These are phyloP conservation scores for Apophysomyces variabilis DNA, from an alignment of 371 early-diverging fungal genomes.

Conservation along the genomic window DNA sequence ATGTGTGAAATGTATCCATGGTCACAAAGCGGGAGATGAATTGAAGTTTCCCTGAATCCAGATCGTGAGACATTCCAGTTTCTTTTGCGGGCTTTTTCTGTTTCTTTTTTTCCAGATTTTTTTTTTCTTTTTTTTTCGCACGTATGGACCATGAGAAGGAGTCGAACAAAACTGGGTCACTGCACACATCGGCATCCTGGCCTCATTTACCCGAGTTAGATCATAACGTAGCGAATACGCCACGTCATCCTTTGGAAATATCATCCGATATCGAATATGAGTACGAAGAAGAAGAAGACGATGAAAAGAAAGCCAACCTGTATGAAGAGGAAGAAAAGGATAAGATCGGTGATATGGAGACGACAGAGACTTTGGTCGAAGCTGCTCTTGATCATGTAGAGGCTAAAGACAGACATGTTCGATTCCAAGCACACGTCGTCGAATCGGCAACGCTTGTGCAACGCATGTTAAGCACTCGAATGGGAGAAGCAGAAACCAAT, in stretches of 20 bases:
- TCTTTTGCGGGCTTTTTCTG: not conserved
- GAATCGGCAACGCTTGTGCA: slow-evolving; percentile 45
- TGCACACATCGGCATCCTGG: not conserved
- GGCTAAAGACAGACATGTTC: slow-evolving; percentile 42
- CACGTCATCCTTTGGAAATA: not conserved
- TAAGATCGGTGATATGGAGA: slow-evolving; percentile 4
- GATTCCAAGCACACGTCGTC: slow-evolving; percentile 42
- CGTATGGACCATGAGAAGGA: slow-evolving; percentile 7
- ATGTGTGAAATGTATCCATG: too few species aligned
- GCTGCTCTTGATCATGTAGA: slow-evolving; percentile 42
- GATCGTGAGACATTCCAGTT: slow-evolving; percentile 9
- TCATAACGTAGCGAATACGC: not conserved
- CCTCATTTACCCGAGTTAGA: not conserved
- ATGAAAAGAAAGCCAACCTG: not conserved
- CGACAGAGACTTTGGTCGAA: slow-evolving; percentile 33
- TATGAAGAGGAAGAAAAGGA: slow-evolving; percentile 6
- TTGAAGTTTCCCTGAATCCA: too few species aligned
- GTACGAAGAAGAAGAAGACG: slow-evolving; percentile 3
- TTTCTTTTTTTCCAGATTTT: slow-evolving; percentile 13
- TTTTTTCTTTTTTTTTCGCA: slow-evolving; percentile 13
- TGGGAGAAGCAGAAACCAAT: not conserved
- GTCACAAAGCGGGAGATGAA: too few species aligned
- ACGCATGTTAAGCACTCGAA: slow-evolving; percentile 31
- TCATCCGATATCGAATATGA: not conserved
- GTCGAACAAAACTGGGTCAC: not conserved